Conservation (phyloP, 2,329 filamentous ascomycete genomes). For the Beauveria brongniartii region DNA sequence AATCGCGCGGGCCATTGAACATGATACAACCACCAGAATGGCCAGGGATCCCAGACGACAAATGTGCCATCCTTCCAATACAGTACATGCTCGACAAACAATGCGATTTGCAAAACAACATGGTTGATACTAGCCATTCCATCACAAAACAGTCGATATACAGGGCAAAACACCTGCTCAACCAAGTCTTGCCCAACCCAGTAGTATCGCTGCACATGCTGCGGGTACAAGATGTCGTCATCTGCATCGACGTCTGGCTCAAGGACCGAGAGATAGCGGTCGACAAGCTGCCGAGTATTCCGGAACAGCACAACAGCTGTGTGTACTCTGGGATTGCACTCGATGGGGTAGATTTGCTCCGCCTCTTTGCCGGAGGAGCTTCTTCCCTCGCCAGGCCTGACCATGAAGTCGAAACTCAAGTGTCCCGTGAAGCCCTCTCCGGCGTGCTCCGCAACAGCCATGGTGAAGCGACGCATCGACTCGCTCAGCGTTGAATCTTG, state of each 20-base stretch:
- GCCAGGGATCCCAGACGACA: constrained; percentile 46
- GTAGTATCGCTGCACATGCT: constrained; percentile 34
- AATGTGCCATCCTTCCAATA: constrained; percentile 50
- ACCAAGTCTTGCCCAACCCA: constrained; percentile 63
- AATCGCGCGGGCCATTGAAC: constrained; percentile 49
- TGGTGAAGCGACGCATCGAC: constrained; percentile 59
- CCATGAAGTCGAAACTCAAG: constrained; percentile 29
- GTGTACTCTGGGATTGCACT: constrained; percentile 63
- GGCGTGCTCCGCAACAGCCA: constrained; percentile 42
- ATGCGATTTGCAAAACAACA: constrained; percentile 15
- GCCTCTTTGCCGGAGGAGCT: neutral
- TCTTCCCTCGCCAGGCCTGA: neutral
- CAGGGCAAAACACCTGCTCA: constrained; percentile 37
- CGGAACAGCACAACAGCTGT: constrained; percentile 57
- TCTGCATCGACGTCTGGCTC: constrained; percentile 19
- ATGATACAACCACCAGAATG: constrained; percentile 49
- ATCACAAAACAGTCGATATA: constrained; percentile 25
- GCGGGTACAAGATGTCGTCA: constrained; percentile 13
- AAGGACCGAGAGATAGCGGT: constrained; percentile 45
- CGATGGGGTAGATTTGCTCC: constrained; percentile 51
- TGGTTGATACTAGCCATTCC: constrained; percentile 15
- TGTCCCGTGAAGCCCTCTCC: constrained; percentile 56
- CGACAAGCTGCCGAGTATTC: constrained; percentile 36
- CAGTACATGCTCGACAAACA: constrained; percentile 29
- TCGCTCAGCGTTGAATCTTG: constrained; percentile 42